Evolutionary conservation across 2,329 filamentous ascomycete species (phyloP).

Genomic region (Bipolaris bicolor): DNA sequence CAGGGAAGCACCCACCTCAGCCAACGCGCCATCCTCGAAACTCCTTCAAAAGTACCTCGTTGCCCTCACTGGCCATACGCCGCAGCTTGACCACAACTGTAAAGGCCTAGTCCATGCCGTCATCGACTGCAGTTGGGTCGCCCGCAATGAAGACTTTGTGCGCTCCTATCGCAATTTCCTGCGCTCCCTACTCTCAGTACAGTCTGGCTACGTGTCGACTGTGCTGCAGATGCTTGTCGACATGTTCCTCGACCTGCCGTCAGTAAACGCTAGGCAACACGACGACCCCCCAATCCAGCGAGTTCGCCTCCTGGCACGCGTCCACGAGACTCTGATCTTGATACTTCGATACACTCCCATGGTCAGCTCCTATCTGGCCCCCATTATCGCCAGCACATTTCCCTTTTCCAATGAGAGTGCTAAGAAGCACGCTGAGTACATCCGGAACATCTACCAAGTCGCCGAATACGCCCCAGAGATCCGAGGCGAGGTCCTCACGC

Average conservation of each 20-base stretch:
- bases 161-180: constrained; percentile 63
- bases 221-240: constrained; percentile 82
- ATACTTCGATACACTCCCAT: constrained; percentile 83
- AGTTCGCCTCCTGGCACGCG: constrained; percentile 70
- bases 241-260: constrained; percentile 71
- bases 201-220: constrained; percentile 75
- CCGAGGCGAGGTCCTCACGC: constrained; percentile 77
- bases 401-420: constrained; percentile 78
- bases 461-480: constrained; percentile 79
- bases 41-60: constrained; percentile 64
- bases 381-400: constrained; percentile 71
- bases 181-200: constrained; percentile 75
- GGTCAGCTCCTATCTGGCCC: constrained; percentile 71
- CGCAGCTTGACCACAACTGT: constrained; percentile 62
- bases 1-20: constrained; percentile 53
- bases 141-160: constrained; percentile 65
- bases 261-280: constrained; percentile 59
- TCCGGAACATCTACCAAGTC: constrained; percentile 80
- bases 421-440: constrained; percentile 83
- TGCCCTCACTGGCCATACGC: constrained; percentile 64
- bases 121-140: constrained; percentile 66
- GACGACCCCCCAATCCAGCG: constrained; percentile 65
- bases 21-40: constrained; percentile 58
- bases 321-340: constrained; percentile 77
- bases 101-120: constrained; percentile 64